Base-by-base conservation (phyloP, 148 eudicot genomes). In the Gaultheria prostrata region DNA sequence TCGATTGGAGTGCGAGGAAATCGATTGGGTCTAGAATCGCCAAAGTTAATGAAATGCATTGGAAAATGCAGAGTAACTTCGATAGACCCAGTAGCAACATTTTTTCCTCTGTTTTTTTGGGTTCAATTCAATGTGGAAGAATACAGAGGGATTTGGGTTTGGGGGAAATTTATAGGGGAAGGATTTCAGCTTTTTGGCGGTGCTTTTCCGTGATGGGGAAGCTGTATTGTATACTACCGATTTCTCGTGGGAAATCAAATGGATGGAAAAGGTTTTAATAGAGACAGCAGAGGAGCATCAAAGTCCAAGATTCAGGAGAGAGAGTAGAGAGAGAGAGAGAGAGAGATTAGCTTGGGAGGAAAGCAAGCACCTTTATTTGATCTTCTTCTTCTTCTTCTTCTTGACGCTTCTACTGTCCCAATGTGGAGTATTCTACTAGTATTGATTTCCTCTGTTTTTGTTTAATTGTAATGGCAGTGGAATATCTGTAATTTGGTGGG, bases 1-100 rank as follows among this genome's bases (percentile, higher is more conserved):
- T 88, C 0, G 95, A 88, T 84, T 95, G 98, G 0, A 95, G 83
- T 3, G 98, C 95, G 1, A 94, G 80, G 82, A 95, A 95, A 87
- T 95, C 98, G 12, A 88, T 54, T 0, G 98, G 98, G 83, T 93
- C 91, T 2, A 95, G 83, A 1, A 95, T 85, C 0, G 96, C 92
- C 0, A n/a, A 2, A 5, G 88, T 39, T 2, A 56, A 8, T 0
- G 39, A 13, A 10, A 76, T 77, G 30, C 56, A 87, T 3, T 84
- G 85, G 26, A 85, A 53, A 61, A 80, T 53, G n/a, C 43, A 51
- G 15, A 85, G 30, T 10, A 85, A 51, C 35, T 21, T 43, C 24
- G 63, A 32, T 6, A 82, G 14, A 67, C 26, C 45, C 17, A 78
- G 21, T 26, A 83, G 17, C 15, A 43, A 17, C 28, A 32, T 70